phyloP scores from a whole-genome alignment of 2,329 filamentous ascomycete species.

The Celoporthe dispersa region DNA sequence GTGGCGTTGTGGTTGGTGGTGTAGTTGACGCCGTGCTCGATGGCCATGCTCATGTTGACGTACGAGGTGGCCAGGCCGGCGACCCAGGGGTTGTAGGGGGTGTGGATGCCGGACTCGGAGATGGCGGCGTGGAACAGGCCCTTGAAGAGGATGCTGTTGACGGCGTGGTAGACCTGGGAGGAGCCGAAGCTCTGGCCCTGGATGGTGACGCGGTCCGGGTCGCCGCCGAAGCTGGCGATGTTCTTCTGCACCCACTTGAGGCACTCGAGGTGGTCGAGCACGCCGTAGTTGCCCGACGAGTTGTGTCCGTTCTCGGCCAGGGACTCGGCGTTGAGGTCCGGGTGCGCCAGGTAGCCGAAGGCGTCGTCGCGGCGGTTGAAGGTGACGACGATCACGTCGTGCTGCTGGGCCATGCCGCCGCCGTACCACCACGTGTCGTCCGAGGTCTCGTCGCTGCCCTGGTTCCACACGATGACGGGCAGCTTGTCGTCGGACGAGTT shows the following conservation, averaged over 20 bases:
- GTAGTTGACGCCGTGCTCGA: conserved; percentile 36
- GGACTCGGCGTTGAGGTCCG: conserved; percentile 28
- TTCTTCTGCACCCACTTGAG: conserved; percentile 29
- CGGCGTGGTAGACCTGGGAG: conserved; percentile 37
- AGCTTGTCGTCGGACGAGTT: conserved; percentile 34
- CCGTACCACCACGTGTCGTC: conserved; percentile 22
- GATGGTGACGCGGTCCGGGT: conserved; percentile 28
- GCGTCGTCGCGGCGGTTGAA: conserved; percentile 29
- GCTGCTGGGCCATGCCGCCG: conserved; percentile 25
- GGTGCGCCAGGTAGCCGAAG: conserved; percentile 27
- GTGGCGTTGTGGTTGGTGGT: conserved; percentile 29
- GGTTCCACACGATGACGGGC: conserved; percentile 38
- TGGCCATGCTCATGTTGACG: conserved; percentile 36
- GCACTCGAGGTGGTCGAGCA: conserved; percentile 27
- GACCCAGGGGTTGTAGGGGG: conserved; percentile 37
- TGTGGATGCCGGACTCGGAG: conserved; percentile 38
- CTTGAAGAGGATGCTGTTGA: conserved; percentile 38
- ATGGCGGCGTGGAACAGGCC: conserved; percentile 39
- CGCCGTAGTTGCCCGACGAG: conserved; percentile 27
- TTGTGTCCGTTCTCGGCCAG: conserved; percentile 26
- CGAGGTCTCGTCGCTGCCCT: conserved; percentile 26
- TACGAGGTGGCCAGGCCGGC: conserved; percentile 38
- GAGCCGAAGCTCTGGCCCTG: conserved; percentile 34
- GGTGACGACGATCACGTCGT: conserved; percentile 28
- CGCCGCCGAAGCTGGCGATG: conserved; percentile 27